Evolutionary conservation across 768 basidiomycete species (phyloP), one percentile per base, ranked within the genome.

Genomic region (Rubroboletus satanas): DNA sequence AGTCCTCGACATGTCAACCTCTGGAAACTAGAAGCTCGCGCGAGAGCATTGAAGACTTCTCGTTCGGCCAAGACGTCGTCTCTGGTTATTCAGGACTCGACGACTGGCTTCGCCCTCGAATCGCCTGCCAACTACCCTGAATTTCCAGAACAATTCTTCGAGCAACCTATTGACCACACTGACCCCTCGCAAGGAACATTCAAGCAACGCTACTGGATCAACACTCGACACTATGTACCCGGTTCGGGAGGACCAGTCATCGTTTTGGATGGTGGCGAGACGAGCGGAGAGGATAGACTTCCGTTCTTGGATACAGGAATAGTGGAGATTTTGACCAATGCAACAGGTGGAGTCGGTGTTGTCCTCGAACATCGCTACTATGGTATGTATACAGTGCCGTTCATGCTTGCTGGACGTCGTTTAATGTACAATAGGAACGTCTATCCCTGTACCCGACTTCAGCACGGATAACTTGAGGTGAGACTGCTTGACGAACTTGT

Each of bases 331-430:
- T 75, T 98, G 52, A 77, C 90, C 3, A 85, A 81, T 52, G 87
- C 87, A 18, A 96, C 93, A 0, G 81, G 84, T n/a, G 96, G 96
- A 5, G 77, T 98, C 6, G 88, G 89, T 18, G 82, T 97, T 39
- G 83, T 98, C n/a, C 77, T 98, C 35, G 94, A 98, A 68, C 94
- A 98, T 70, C 81, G 94, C 57, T 93, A 88, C 69, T 96, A 96
- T 67, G 92, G 93, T 74, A 54, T 15, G 74, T 29, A 62, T 28
- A 29, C 26, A 5, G 7, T 35, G n/a, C 11, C 48, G 21, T 21
- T 35, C 21, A 41, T 50, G 51, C 15, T 26, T 11, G 4, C 4
- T 26, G 17, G 7, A n/a, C 5, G 45, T 41, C 18, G 37, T 26
- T 38, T 17, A 12, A 53, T n/a, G 39, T 32, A 45, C 41, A 6